Base-by-base conservation (phyloP, 1,284 basidiomycete genomes). In the Anthracocystis walkeri region DNA sequence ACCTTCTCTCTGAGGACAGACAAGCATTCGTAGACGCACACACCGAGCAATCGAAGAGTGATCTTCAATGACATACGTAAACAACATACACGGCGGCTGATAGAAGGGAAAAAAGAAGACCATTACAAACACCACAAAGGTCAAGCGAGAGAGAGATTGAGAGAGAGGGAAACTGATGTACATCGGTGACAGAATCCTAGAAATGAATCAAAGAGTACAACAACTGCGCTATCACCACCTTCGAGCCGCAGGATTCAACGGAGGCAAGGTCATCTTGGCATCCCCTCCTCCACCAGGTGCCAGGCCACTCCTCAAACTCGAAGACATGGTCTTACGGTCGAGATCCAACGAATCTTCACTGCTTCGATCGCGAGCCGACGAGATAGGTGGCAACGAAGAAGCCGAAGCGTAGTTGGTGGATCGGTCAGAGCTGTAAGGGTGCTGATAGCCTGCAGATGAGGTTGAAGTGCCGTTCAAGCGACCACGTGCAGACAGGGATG, bases 351-450 rank as follows among this genome's bases (percentile, higher is more conserved):
- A 20, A 40, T 75, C 72, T 29, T 69, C 72, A 42, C 50, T 40
- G 35, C 50, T 41, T n/a, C 66, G 45, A 25, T 57, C 63, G 41
- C 72, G 54, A 21, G 72, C 72, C 4, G 72, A 75, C 20, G 63
- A 69, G 66, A 75, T 75, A 49, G 72, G 72, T 29, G 72, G 66
- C 23, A 75, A 31, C n/a, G 69, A 65, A 14, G 56, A 56, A 7
- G 35, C 11, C 35, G 65, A 58, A 29, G 58, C 50, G 44, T 61
- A 65, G 70, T 72, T 77, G 52, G 75, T 77, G 3, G 70, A 73
- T 4, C 75, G 69, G 29, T 77, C 75, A 40, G 75, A 77, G 49
- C 70, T 73, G 70, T 77, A 77, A 4, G 75, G 75, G 25, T 77
- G 75, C 40, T 73, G 70, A 41, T 72, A 76, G 29, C 46, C 65